Evolutionary conservation across 1,139 yeast species (phyloP).

Genomic region (Zygosaccharomyces sapae): DNA sequence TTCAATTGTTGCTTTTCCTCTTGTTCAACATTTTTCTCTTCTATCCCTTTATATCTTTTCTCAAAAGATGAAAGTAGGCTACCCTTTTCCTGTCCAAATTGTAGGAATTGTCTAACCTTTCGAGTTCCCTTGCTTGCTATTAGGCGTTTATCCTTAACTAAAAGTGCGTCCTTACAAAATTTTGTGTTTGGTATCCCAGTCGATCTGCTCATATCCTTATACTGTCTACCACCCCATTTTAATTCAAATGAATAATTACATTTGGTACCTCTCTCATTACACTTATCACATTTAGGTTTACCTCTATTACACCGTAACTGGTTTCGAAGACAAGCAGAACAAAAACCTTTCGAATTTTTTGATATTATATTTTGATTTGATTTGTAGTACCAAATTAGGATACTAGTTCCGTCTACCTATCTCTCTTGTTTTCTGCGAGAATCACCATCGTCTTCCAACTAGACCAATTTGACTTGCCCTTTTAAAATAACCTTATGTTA

Average conservation of each 20-base stretch:
- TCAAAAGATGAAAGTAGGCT: neutral
- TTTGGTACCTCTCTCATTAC: constrained; percentile 43
- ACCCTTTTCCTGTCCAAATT: neutral
- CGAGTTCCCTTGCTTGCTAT: constrained; percentile 1
- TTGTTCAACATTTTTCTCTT: neutral
- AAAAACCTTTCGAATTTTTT: constrained; percentile 26
- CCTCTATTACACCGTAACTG: constrained; percentile 73
- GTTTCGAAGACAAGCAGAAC: constrained; percentile 63
- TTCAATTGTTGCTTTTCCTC: neutral
- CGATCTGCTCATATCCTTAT: constrained; percentile 18
- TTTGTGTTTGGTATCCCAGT: constrained; percentile 5
- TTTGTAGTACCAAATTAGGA: no score
- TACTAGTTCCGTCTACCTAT: no score
- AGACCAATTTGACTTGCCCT: no score
- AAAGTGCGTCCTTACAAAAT: constrained; percentile 4
- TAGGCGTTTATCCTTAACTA: constrained; percentile 3
- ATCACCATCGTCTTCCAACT: no score
- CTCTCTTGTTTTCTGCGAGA: no score
- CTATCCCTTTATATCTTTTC: neutral
- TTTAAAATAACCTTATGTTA: no score
- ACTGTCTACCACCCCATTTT: constrained; percentile 78
- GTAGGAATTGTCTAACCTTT: constrained; percentile 1
- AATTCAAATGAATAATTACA: constrained; percentile 67
- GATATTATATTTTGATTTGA: neutral
- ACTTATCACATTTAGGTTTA: constrained; percentile 61